A percentile compares a stretch with the other conserved stretches of the same genome.
These are phyloP conservation scores for Noccaea caerulescens DNA, from an alignment of 345 rosid species.

Conservation along the genomic window DNA sequence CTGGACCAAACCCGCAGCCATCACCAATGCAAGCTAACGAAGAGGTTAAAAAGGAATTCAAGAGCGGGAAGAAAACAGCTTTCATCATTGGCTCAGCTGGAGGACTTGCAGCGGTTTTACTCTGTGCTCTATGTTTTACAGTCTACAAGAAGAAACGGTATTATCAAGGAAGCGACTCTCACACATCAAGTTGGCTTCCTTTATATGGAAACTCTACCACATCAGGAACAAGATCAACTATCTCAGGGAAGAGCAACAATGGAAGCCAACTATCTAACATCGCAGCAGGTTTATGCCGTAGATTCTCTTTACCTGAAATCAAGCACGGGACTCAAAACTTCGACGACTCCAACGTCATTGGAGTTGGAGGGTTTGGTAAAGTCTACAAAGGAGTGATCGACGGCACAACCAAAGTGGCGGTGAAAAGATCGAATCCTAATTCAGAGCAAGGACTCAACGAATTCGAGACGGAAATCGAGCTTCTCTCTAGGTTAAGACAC, in stretches of 20 bases:
- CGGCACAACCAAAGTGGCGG: conserved; percentile 58
- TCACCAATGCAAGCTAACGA: conserved; percentile 56
- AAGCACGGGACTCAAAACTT: conserved; percentile 66
- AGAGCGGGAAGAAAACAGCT: conserved; percentile 38
- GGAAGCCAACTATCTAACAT: conserved; percentile 57
- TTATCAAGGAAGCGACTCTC: conserved; percentile 45
- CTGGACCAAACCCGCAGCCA: conserved; percentile 66
- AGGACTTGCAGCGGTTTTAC: conserved; percentile 58
- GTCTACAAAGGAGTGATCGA: conserved; percentile 81
- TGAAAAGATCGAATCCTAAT: conserved; percentile 74
- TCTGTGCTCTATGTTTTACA: conserved; percentile 56
- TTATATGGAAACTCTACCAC: conserved; percentile 60
- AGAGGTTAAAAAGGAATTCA: conserved; percentile 21
- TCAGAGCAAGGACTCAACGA: conserved; percentile 87
- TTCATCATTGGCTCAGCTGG: conserved; percentile 61
- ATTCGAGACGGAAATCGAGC: conserved; percentile 81
- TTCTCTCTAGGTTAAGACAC: conserved; percentile 84
- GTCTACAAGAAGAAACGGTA: conserved; percentile 47
- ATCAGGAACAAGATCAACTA: conserved; percentile 57
- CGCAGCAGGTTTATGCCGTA: conserved; percentile 71
- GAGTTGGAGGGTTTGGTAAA: conserved; percentile 92
- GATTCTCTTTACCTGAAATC: conserved; percentile 66
- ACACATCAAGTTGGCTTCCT: conserved; percentile 73
- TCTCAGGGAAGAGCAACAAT: conserved; percentile 48
- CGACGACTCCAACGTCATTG: conserved; percentile 68